These are phyloP conservation scores for Porogramme epimiltina DNA, from an alignment of 1,284 basidiomycete species.

Conservation along the genomic window DNA sequence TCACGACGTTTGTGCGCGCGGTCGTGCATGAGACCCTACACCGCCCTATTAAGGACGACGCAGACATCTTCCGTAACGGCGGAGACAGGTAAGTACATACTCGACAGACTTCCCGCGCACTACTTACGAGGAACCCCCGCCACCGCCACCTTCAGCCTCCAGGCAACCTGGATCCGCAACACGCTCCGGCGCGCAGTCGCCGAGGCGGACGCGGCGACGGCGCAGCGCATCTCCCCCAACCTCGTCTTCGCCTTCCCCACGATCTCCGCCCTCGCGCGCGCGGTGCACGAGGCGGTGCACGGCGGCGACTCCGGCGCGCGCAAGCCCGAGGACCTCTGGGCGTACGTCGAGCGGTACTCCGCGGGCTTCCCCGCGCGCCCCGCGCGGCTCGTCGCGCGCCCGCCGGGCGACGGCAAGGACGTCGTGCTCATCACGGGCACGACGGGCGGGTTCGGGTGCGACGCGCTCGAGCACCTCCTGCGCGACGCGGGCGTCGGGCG, in stretches of 20 bases:
- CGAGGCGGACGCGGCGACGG: constrained; percentile 5
- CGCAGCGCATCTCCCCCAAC: constrained; percentile 25
- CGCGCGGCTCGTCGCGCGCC: constrained; percentile 3
- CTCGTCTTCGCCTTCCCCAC: constrained; percentile 40
- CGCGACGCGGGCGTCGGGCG: constrained; percentile 16
- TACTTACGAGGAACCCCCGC: not conserved
- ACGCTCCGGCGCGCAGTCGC: constrained; percentile 29
- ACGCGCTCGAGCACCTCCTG: constrained; percentile 25
- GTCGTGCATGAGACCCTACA: constrained; percentile 28
- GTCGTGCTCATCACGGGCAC: constrained; percentile 32
- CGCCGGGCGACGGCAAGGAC: constrained; percentile 8
- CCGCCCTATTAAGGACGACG: constrained; percentile 23
- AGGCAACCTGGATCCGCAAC: constrained; percentile 38
- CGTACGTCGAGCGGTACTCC: constrained; percentile 20
- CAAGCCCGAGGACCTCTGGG: constrained; percentile 14
- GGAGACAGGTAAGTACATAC: constrained; percentile 38
- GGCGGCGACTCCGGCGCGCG: constrained; percentile 23
- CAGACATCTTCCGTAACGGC: constrained; percentile 40
- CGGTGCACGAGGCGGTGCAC: constrained; percentile 13
- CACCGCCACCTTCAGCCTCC: constrained; percentile 25
- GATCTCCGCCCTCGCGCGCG: constrained; percentile 29
- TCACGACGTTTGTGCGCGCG: constrained; percentile 26
- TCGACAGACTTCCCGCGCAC: not conserved
- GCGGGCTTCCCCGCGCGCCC: constrained; percentile 16
- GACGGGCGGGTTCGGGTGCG: constrained; percentile 28